Evolutionary conservation across 352 stramenopile genomes (phyloP), one percentile per base, ranked within the genome.

Genomic region (Phytophthora megakarya): DNA sequence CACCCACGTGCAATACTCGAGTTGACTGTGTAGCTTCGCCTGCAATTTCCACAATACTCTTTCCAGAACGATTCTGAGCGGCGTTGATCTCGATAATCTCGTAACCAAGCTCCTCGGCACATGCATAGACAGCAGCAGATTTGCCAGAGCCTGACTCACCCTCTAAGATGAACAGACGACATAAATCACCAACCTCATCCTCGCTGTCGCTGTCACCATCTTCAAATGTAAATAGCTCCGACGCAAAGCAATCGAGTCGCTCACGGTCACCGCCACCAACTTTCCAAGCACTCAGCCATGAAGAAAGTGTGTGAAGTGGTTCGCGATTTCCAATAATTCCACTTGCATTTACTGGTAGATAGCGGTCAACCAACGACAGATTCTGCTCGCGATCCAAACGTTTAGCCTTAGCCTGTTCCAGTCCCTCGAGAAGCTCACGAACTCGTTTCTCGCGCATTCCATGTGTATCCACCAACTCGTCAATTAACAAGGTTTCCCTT

Each of bases 1-100:
- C 50, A n/a, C 75, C 74, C 1, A 76, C 59, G 49, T 89, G 80
- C 8, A 95, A 63, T 22, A 94, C 86, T 43, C 86, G 78, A 11
- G 71, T 95, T 3, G 86, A 95, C 51, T 95, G 86, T 1, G 86
- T 95, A 22, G 86, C 86, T 71, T 95, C 86, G n/a, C 86, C 86
- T 15, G 80, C 84, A 18, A 95, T 79, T 46, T 93, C 83, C 7
- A 92, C 59, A 30, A 95, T 67, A 13, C 75, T 78, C 39, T 88
- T 86, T 13, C 86, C 84, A 1, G 81, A 85, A 3, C 86, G 86
- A 45, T 80, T 81, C 50, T 93, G 85, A 25, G 81, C 81, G 1
- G 86, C 86, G 46, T 95, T 93, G 64, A 95, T 93, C 56, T 95
- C 86, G 40, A 95, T 90, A 26, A 95, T 84, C 52, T 95, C 66